phyloP scores from a whole-genome alignment of 108 stramenopile genomes.

The Cyclotella sp. region DNA sequence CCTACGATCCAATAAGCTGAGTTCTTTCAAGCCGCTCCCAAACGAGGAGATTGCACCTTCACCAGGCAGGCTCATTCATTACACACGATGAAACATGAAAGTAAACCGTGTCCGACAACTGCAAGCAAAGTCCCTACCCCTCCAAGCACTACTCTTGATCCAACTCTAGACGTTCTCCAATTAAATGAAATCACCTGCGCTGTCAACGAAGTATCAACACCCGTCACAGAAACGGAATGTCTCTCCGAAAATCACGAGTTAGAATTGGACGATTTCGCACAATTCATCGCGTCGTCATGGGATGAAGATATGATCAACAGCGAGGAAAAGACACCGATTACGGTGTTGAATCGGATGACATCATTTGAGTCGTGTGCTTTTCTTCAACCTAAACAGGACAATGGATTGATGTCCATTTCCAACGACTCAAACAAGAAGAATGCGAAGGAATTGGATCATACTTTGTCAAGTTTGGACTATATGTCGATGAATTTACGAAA shows the following conservation, averaged over 20 bases:
- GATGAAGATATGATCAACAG: not conserved
- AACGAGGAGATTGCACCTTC: too few relatives aligned
- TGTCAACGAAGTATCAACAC: not conserved
- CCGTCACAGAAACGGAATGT: not conserved
- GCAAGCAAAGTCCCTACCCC: not conserved
- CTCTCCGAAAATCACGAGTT: constrained; percentile 1
- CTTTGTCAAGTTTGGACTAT: not conserved
- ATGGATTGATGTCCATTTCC: not conserved
- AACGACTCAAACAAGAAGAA: not conserved
- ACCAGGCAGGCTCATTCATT: too few relatives aligned
- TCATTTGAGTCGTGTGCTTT: not conserved
- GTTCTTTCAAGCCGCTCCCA: too few relatives aligned
- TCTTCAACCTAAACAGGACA: not conserved
- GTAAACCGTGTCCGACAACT: not conserved
- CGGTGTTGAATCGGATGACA: not conserved
- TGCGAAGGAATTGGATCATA: not conserved
- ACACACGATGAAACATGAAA: not conserved
- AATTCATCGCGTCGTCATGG: not conserved
- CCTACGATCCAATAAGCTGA: too few relatives aligned
- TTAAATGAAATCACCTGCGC: not conserved
- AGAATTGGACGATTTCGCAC: constrained; percentile 1
- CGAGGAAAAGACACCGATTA: not conserved
- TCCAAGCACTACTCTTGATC: not conserved
- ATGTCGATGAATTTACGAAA: not conserved
- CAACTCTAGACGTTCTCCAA: constrained; percentile 3